Evolutionary conservation across 164 flowering plant species (phyloP), one percentile per base, ranked within the genome.

Genomic region (Nymphaea colorata): DNA sequence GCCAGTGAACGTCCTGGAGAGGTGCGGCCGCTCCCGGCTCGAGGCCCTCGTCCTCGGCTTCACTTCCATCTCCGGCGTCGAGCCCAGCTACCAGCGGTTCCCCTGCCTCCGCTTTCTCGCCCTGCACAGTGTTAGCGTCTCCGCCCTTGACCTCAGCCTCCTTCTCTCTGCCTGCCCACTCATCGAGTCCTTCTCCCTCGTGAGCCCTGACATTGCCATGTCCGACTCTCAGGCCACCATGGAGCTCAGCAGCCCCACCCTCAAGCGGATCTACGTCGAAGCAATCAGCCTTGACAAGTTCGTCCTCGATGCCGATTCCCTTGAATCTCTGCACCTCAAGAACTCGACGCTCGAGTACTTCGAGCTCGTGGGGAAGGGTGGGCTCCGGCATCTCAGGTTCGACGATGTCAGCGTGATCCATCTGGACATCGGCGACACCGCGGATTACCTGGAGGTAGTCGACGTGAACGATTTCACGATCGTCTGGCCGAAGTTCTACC

Each of bases 401-500:
- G 97, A 93, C 74, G 95, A 91, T 81, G 94, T 88, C 43, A 88
- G 93, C 76, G 89, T 89, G 42, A 74, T 81, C 51, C 89, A 89
- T 77, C 82, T 93, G 64, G 93, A 93, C 71, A 86, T 91, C 71
- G 90, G 96, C 41, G 98, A 91, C 70, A 77, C 68, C 73, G 62
- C 75, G 43, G 94, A 93, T 62, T 84, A 85, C 79, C 88, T 93
- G 66, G 97, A 91, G 80, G 71, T 84, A 64, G 86, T 93, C 25
- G 97, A 93, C 78, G 79, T 91, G n/a, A 89, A 86, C 76, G 88
- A 85, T 79, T 91, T 86, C 79, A 88, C 96, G 17, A 83, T 89
- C 64, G 79, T 80, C 72, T 91, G 94, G 96, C 84, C 88, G 2
- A 89, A 84, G 73, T 88, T 93, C 71, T 85, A 81, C 66, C 89